Evolutionary conservation across 371 early-diverging fungal genomes (phyloP).

Genomic region (Cokeromyces recurvatus): DNA sequence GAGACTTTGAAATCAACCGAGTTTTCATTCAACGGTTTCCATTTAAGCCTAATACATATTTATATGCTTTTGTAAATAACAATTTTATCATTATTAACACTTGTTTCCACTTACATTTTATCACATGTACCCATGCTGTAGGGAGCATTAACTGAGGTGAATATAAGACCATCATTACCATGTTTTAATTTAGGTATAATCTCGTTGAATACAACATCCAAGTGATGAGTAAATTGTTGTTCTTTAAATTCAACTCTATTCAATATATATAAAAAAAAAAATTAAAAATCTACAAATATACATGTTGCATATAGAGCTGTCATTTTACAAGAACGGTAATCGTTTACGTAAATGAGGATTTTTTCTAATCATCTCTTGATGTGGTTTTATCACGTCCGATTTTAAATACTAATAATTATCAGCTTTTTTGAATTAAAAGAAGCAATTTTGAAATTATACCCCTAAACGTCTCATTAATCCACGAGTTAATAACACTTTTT

Average conservation of each 20-base stretch:
- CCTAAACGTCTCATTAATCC: conserved; percentile 70
- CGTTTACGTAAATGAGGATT: conserved; percentile 31
- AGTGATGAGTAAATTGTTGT: conserved; percentile 68
- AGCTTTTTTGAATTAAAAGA: not conserved
- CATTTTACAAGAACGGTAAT: conserved; percentile 65
- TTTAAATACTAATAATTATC: conserved; percentile 52
- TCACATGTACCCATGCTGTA: conserved; percentile 84
- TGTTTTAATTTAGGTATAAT: conserved; percentile 79
- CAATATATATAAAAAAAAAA: too few relatives aligned
- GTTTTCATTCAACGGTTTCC: conserved; percentile 98
- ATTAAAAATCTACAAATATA: not conserved
- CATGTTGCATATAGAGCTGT: not conserved
- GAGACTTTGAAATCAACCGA: conserved; percentile 89
- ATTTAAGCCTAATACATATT: conserved; percentile 76
- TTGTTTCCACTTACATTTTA: conserved; percentile 62
- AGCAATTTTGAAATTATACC: conserved; percentile 38
- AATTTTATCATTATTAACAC: not conserved
- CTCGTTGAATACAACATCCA: conserved; percentile 58
- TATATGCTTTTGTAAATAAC: too few relatives aligned
- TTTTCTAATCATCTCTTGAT: conserved; percentile 47
- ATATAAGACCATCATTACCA: conserved; percentile 96
- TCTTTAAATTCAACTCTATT: conserved; percentile 62
- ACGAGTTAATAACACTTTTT: conserved; percentile 45
- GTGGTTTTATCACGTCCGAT: conserved; percentile 65
- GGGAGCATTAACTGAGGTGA: conserved; percentile 84